Base-by-base conservation (phyloP, 116 monocot genomes). In the Papilionanthe hybrid region DNA sequence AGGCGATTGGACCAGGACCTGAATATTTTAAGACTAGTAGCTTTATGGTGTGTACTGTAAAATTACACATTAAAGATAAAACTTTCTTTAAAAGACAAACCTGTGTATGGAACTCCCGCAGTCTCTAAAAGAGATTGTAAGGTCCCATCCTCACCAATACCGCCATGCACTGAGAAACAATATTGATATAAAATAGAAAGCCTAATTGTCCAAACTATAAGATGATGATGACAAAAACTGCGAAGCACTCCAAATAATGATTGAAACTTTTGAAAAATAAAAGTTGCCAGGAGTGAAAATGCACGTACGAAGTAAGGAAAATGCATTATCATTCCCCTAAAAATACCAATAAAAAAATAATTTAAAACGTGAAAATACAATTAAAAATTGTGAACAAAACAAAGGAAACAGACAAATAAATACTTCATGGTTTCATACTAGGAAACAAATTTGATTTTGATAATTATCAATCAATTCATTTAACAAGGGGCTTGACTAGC, bases 141-240 rank as follows among this genome's bases (percentile, higher is more conserved):
- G 3, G 90, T 96, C 48, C 96, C 96, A 86, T 96, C 94, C 81
- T 96, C 96, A 77, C 96, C 96, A 80, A 96, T 93, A 77, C 92
- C 93, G 86, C 96, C 96, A 89, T 93, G 96, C 60, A 96, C 96
- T 96, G 80, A 28, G 49, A 75, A 44, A 73, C 44, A 44, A 5
- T 6, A 41, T 71, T 71, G 41, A 17, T 5, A 20, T 42, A 22
- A 73, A 49, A 47, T 49, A 44, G 42, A 75, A 23, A 75, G 25
- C 7, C 12, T 43, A 75, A 75, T 50, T 29, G n/a, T n/a, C 20
- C n/a, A 1, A 73, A 73, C 29, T 43, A 73, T 73, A 23, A 43
- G 2, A 19, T 73, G 23, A 73, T 44, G 0, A 42, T 7, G 22
- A 73, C 7, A 45, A 7, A 29, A 73, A 43, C 20, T 44, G 9